phyloP scores from a whole-genome alignment of 2,329 filamentous ascomycete genomes.

The Aspergillus brasiliensis region DNA sequence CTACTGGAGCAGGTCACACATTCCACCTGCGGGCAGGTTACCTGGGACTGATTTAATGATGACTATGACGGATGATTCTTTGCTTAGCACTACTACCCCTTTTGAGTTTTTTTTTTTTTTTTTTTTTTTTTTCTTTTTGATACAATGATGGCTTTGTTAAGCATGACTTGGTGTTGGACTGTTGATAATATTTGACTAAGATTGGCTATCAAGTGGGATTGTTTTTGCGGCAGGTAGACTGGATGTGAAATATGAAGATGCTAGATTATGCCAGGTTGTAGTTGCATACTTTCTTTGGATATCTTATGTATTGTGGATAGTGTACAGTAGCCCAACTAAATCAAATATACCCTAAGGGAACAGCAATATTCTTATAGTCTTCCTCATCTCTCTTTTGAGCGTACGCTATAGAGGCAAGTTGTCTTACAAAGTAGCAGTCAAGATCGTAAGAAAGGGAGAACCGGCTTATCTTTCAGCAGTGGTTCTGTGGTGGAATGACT shows the following conservation, averaged over 20 bases:
- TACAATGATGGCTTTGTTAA: background rate
- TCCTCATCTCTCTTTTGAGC: constrained; percentile 34
- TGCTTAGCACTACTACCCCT: constrained; percentile 2
- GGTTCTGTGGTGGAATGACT: constrained; percentile 28
- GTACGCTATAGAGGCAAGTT: constrained; percentile 37
- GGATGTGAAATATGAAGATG: no score
- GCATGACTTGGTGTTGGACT: constrained; percentile 10
- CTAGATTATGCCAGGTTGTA: no score
- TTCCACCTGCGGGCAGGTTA: constrained; percentile 3
- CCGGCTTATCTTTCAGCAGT: constrained; percentile 31
- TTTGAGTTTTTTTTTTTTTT: no score
- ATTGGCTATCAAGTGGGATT: background rate
- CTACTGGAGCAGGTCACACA: background rate
- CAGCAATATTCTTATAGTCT: no score
- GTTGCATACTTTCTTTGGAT: no score
- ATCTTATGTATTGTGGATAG: no score
- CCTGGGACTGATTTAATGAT: constrained; percentile 2
- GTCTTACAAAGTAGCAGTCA: constrained; percentile 35
- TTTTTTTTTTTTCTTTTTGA: constrained; percentile 1
- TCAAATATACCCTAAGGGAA: no score
- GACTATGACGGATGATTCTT: constrained; percentile 6
- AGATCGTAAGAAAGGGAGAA: constrained; percentile 39
- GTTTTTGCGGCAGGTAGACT: background rate
- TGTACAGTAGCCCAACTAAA: no score
- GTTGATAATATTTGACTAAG: background rate